phyloP scores from a whole-genome alignment of 2,329 filamentous ascomycete genomes.

The Phialocephala sp. region DNA sequence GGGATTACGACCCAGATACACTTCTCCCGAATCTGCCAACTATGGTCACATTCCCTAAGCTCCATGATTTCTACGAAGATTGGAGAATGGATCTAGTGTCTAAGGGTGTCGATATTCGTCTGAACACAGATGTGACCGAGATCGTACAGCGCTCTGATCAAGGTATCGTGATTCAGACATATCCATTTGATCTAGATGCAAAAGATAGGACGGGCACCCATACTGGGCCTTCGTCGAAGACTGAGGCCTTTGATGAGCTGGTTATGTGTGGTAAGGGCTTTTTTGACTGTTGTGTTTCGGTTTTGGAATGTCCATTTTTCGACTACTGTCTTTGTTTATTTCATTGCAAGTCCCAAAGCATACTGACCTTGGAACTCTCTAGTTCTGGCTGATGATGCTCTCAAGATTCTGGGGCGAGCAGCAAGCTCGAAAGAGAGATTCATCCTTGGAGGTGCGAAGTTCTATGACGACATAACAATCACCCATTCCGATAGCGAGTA shows the following conservation, averaged over 20 bases:
- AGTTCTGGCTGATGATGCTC: slow-evolving; percentile 67
- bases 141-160: slow-evolving; percentile 57
- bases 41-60: slow-evolving; percentile 70
- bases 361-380: background rate
- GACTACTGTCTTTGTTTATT: background rate
- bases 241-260: slow-evolving; percentile 68
- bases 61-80: slow-evolving; percentile 63
- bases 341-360: background rate
- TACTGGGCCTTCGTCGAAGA: slow-evolving; percentile 47
- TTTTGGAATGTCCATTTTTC: background rate
- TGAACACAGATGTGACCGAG: slow-evolving; percentile 60
- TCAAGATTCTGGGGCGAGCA: slow-evolving; percentile 62
- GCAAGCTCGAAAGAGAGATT: slow-evolving; percentile 66
- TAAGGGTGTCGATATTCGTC: slow-evolving; percentile 61
- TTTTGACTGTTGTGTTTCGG: background rate
- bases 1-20: slow-evolving; percentile 61
- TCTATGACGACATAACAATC: slow-evolving; percentile 73
- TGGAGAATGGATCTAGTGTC: slow-evolving; percentile 61
- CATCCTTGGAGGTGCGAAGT: slow-evolving; percentile 73
- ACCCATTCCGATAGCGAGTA: slow-evolving; percentile 70
- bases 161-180: slow-evolving; percentile 56
- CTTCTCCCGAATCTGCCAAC: slow-evolving; percentile 64
- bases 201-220: slow-evolving; percentile 49
- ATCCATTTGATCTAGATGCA: slow-evolving; percentile 54
- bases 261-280: slow-evolving; percentile 56